A percentile compares a stretch with the other conserved stretches of the same genome.
These are phyloP conservation scores for Sarocladiaceae sp. DNA, from an alignment of 2,329 filamentous ascomycete species.

Conservation along the genomic window DNA sequence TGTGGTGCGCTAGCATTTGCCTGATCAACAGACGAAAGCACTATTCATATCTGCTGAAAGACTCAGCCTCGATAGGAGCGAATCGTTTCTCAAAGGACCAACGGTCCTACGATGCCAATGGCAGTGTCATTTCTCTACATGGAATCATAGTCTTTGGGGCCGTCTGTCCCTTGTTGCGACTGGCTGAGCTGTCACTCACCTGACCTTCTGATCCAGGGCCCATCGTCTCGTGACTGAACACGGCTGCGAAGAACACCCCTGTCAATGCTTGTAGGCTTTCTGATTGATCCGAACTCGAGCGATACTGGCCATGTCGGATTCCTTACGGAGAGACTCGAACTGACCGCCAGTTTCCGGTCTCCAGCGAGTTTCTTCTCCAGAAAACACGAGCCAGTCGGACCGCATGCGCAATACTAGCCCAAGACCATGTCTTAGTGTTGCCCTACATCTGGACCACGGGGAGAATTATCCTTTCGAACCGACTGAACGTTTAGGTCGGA, in stretches of 20 bases:
- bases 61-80: conserved; percentile 4
- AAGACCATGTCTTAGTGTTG: too few relatives aligned
- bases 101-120: too few relatives aligned
- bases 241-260: not conserved
- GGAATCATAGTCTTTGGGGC: not conserved
- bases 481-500: too few relatives aligned
- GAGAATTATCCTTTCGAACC: too few relatives aligned
- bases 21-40: too few relatives aligned
- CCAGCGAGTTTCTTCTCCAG: too few relatives aligned
- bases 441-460: not conserved
- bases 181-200: conserved; percentile 2
- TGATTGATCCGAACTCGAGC: not conserved
- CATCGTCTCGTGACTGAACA: not conserved
- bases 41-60: not conserved
- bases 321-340: not conserved
- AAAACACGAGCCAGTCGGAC: too few relatives aligned
- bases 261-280: not conserved
- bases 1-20: too few relatives aligned
- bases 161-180: not conserved
- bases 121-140: too few relatives aligned
- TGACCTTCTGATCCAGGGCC: not conserved
- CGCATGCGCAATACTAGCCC: too few relatives aligned
- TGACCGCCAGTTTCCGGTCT: not conserved
- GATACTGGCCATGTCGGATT: not conserved
- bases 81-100: too few relatives aligned